Conservation (phyloP, 805 yeast genomes). For the Hemisphaericaspora nanyangensis region DNA sequence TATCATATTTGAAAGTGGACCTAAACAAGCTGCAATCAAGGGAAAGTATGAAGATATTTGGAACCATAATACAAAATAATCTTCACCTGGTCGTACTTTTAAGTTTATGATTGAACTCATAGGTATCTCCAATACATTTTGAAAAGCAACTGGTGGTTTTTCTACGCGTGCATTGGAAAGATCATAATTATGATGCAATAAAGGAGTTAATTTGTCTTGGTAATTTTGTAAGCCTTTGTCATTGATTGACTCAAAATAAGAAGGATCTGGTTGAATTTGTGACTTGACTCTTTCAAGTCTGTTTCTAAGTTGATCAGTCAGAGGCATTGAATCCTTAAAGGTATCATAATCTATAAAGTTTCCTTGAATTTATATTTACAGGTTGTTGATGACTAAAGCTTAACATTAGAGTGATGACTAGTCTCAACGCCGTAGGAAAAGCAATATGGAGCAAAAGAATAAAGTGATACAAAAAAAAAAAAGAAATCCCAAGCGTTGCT, state of each 20-base stretch:
- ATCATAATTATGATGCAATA: constrained; percentile 9
- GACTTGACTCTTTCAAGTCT: not conserved
- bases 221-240: constrained; percentile 2
- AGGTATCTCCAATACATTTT: constrained; percentile 30
- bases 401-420: too few relatives aligned
- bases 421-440: too few relatives aligned
- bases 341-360: too few relatives aligned
- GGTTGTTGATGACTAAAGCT: too few relatives aligned
- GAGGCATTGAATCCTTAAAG: not conserved
- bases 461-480: too few relatives aligned
- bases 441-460: too few relatives aligned
- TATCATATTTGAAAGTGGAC: constrained; percentile 73
- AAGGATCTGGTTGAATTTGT: constrained; percentile 6
- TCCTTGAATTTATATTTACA: too few relatives aligned
- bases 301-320: not conserved
- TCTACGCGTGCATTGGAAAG: not conserved
- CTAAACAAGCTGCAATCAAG: constrained; percentile 69
- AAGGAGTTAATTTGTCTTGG: constrained; percentile 17
- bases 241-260: not conserved
- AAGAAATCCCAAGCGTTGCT: too few relatives aligned
- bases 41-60: constrained; percentile 67
- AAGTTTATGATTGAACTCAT: constrained; percentile 26
- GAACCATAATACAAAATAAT: constrained; percentile 52
- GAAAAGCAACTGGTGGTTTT: constrained; percentile 15
- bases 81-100: constrained; percentile 35